Evolutionary conservation across 352 stramenopile genomes (phyloP).

Genomic region (Pythium brachiatum): DNA sequence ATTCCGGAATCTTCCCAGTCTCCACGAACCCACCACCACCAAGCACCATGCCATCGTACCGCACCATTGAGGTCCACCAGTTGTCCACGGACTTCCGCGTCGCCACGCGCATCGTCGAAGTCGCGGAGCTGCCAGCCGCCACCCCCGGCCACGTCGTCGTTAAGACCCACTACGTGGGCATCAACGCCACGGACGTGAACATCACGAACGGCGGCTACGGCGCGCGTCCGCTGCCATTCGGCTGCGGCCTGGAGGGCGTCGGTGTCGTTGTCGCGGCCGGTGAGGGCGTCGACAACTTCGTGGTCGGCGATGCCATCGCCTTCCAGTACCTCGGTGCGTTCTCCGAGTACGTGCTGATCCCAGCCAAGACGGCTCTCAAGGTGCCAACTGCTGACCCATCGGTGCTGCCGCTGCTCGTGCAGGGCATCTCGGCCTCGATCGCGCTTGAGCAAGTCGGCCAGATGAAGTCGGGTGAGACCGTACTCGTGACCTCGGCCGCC

Average conservation of each 20-base stretch:
- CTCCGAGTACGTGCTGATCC: slow-evolving; percentile 33
- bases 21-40: background rate
- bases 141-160: slow-evolving; percentile 47
- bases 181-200: slow-evolving; percentile 59
- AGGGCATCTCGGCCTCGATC: slow-evolving; percentile 38
- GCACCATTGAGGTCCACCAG: slow-evolving; percentile 22
- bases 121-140: slow-evolving; percentile 10
- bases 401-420: slow-evolving; percentile 40
- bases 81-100: slow-evolving; percentile 34
- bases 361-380: slow-evolving; percentile 30
- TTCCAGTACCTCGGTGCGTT: slow-evolving; percentile 43
- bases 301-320: slow-evolving; percentile 37
- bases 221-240: slow-evolving; percentile 45
- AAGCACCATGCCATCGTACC: slow-evolving; percentile 11
- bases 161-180: slow-evolving; percentile 36
- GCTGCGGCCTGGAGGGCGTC: slow-evolving; percentile 51
- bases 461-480: slow-evolving; percentile 40
- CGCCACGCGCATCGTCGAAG: slow-evolving; percentile 28
- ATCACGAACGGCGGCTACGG: slow-evolving; percentile 50
- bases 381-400: slow-evolving; percentile 15
- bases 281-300: slow-evolving; percentile 31
- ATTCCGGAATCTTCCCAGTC: background rate
- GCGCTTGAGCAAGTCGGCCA: slow-evolving; percentile 40
- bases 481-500: slow-evolving; percentile 40
- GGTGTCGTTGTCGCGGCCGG: slow-evolving; percentile 34